These are phyloP conservation scores for Mycena latifolia DNA, from an alignment of 768 basidiomycete species.

Conservation along the genomic window DNA sequence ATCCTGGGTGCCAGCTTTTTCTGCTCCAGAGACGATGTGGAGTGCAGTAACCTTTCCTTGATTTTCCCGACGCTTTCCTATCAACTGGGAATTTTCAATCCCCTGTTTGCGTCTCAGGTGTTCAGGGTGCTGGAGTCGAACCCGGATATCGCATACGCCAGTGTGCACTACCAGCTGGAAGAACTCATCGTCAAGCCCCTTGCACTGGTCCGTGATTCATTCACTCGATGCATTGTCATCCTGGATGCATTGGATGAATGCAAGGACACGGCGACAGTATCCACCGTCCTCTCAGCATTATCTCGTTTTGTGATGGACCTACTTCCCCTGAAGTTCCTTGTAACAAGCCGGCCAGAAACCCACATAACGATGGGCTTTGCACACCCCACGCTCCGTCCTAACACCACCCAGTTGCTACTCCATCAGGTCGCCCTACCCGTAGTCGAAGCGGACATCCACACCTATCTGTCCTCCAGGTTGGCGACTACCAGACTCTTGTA, in stretches of 20 bases:
- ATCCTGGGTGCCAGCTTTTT: slow-evolving; percentile 41
- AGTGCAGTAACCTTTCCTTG: slow-evolving; percentile 26
- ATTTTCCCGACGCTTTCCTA: slow-evolving; percentile 39
- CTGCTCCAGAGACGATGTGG: slow-evolving; percentile 35
- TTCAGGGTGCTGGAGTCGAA: slow-evolving; percentile 18
- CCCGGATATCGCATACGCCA: slow-evolving; percentile 27
- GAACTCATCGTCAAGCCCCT: slow-evolving; percentile 37
- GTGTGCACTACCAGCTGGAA: slow-evolving; percentile 27
- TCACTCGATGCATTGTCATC: slow-evolving; percentile 23
- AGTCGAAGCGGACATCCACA: no score
- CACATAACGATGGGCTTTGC: slow-evolving; percentile 3
- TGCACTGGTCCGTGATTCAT: slow-evolving; percentile 3
- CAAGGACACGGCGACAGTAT: slow-evolving; percentile 20
- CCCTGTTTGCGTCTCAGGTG: slow-evolving; percentile 23
- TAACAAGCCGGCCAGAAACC: slow-evolving; percentile 26
- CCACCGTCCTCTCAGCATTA: slow-evolving; percentile 10
- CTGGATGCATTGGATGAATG: slow-evolving; percentile 44
- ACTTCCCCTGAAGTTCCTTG: slow-evolving; percentile 15
- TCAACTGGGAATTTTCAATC: slow-evolving; percentile 25
- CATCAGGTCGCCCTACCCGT: no score
- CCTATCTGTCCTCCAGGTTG: slow-evolving; percentile 14
- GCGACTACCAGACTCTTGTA: neutral
- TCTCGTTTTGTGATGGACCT: slow-evolving; percentile 7
- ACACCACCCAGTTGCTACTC: neutral
- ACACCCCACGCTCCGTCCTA: neutral